Evolutionary conservation across 805 yeast species (phyloP).

Genomic region (Starmerella bombi): DNA sequence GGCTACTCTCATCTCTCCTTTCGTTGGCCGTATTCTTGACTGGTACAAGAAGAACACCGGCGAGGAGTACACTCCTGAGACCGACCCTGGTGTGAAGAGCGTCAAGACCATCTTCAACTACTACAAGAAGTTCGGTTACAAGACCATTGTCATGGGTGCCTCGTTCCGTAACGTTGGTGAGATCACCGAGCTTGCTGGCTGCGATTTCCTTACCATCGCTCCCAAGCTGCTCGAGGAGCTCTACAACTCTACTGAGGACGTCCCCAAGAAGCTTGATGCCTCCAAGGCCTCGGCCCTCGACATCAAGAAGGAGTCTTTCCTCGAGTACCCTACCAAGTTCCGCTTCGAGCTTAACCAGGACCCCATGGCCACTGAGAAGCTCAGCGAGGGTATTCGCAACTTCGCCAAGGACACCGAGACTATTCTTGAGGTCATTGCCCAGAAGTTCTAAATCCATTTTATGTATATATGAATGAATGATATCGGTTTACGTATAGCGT

Average conservation of each 20-base stretch:
- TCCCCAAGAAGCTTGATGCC: slow-evolving; percentile 73
- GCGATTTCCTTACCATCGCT: slow-evolving; percentile 89
- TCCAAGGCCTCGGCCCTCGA: slow-evolving; percentile 42
- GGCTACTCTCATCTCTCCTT: slow-evolving; percentile 93
- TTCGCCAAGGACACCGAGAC: slow-evolving; percentile 89
- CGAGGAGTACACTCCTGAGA: slow-evolving; percentile 60
- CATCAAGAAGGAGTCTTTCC: slow-evolving; percentile 58
- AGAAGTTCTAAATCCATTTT: slow-evolving; percentile 18
- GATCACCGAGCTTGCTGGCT: slow-evolving; percentile 92
- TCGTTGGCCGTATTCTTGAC: slow-evolving; percentile 97
- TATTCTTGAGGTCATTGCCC: slow-evolving; percentile 28
- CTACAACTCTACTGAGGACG: slow-evolving; percentile 57
- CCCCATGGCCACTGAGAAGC: slow-evolving; percentile 96
- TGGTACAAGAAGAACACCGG: slow-evolving; percentile 96
- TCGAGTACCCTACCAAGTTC: slow-evolving; percentile 80
- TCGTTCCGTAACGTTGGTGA: slow-evolving; percentile 96
- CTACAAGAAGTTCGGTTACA: slow-evolving; percentile 93
- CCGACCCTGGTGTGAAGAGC: slow-evolving; percentile 93
- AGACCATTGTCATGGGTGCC: slow-evolving; percentile 99
- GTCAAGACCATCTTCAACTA: slow-evolving; percentile 86
- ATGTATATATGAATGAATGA: too few relatives aligned
- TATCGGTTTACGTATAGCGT: too few relatives aligned
- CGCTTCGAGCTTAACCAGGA: slow-evolving; percentile 87
- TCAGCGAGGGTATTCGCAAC: slow-evolving; percentile 94
- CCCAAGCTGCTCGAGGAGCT: slow-evolving; percentile 86